Evolutionary conservation across 805 yeast genomes (phyloP), one percentile per base, ranked within the genome.

Genomic region (Hanseniaspora clermontiae): DNA sequence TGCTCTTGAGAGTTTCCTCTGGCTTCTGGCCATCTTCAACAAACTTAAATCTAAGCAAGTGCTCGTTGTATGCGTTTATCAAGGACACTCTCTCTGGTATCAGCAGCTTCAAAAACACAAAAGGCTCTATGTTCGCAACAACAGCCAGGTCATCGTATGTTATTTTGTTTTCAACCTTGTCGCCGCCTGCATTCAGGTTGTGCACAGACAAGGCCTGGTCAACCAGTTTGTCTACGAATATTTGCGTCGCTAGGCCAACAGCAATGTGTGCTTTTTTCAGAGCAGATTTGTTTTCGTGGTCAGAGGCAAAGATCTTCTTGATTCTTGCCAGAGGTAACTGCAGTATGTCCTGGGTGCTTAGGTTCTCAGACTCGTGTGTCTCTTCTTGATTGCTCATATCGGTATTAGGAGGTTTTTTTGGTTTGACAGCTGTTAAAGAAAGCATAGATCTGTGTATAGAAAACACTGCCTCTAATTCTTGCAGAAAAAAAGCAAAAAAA

Each of bases 281-380:
- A 10, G 66, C 62, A 6, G 61, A 57, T 51, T 61, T 57, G 48
- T 59, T 62, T 36, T 63, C 67, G 31, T 66, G 66, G 51, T 66
- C 68, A 24, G 62, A 61, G 45, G 59, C 62, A 24, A 68, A 66
- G 24, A 66, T 63, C 50, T 58, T 59, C 51, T 65, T 62, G n/a
- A 64, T 62, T 51, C 62, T 65, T 1, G 64, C 60, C 1, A 65
- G 36, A 15, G 69, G 69, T 12, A 66, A 51, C 38, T 59, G 55
- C 10, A 54, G n/a, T 17, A 48, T 48, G 3, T 48, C 50, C 24
- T 51, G 48, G 7, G 48, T 45, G n/a, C 3, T 38, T 11, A 27
- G 7, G 7, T 46, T 47, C 7, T 45, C 46, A 5, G 15, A 20
- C 19, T 43, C 38, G 17, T 45, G 14, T 34, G 14, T 39, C 1